Evolutionary conservation across 1,139 yeast species (phyloP).

Genomic region (Fermentozyma sake): DNA sequence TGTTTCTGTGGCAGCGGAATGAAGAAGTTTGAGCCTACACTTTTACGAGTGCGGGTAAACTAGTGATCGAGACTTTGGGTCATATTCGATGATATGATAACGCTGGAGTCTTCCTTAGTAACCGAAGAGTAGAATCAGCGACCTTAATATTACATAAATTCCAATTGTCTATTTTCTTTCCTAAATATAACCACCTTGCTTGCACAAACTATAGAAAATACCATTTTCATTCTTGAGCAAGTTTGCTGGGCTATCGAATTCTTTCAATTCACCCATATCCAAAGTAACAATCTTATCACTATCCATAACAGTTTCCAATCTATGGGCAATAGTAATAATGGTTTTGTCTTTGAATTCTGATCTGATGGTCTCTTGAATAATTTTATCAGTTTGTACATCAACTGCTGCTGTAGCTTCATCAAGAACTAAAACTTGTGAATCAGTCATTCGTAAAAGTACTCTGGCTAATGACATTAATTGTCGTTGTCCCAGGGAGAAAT

Average conservation of each 20-base stretch:
- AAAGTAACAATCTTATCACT: constrained; percentile 69
- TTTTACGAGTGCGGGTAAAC: no score
- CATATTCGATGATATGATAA: no score
- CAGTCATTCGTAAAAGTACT: constrained; percentile 51
- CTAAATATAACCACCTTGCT: constrained; percentile 39
- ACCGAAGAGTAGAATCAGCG: no score
- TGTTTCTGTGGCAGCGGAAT: no score
- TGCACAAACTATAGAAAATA: constrained; percentile 48
- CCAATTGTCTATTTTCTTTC: no score
- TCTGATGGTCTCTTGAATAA: constrained; percentile 72
- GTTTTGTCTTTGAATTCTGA: constrained; percentile 60
- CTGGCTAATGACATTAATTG: constrained; percentile 75
- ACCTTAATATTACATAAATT: no score
- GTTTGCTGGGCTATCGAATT: constrained; percentile 61
- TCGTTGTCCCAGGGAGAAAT: constrained; percentile 73
- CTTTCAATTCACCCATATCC: constrained; percentile 63
- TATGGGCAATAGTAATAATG: constrained; percentile 76
- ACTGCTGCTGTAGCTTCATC: constrained; percentile 90
- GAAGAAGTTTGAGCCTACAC: no score
- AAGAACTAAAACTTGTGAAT: constrained; percentile 59
- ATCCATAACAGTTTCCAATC: constrained; percentile 78
- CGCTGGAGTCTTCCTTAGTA: no score
- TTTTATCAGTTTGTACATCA: constrained; percentile 72
- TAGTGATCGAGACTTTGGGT: no score
- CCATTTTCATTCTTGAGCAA: constrained; percentile 41